Evolutionary conservation across 805 yeast species (phyloP).

Genomic region (Saccharomycopsis synnaedendra): DNA sequence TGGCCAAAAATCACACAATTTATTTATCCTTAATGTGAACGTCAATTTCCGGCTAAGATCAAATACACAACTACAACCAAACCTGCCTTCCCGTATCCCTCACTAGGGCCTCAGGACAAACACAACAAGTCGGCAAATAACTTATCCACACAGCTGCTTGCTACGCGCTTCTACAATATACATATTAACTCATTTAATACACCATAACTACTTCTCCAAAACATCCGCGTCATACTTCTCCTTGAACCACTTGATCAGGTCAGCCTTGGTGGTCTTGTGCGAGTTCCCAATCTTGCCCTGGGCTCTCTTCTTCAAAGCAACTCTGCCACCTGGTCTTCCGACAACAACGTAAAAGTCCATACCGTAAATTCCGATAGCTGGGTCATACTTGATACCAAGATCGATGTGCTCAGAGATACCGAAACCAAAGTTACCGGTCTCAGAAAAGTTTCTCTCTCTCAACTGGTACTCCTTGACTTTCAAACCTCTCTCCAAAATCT

Average conservation of each 20-base stretch:
- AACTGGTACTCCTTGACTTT: constrained; percentile 99
- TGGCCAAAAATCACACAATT: no score
- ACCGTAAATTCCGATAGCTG: constrained; percentile 99
- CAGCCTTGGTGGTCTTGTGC: constrained; percentile 89
- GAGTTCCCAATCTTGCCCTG: constrained; percentile 79
- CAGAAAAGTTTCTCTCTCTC: constrained; percentile 88
- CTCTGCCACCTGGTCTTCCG: constrained; percentile 99
- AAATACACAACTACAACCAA: no score
- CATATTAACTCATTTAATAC: no score
- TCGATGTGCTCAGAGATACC: constrained; percentile 99
- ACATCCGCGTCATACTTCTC: constrained; percentile 99
- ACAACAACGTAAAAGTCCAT: constrained; percentile 99
- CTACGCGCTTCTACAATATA: no score
- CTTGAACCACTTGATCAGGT: constrained; percentile 97
- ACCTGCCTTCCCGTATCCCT: no score
- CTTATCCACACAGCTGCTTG: no score
- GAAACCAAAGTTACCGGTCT: constrained; percentile 99
- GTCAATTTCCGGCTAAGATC: no score
- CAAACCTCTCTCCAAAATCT: constrained; percentile 98
- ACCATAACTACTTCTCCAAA: constrained; percentile 50
- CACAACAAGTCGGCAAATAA: no score
- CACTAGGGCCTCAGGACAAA: no score
- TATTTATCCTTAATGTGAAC: no score
- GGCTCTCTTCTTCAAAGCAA: constrained; percentile 97
- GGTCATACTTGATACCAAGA: constrained; percentile 99